Percentiles rank a stretch among this genome's conserved stretches.
Conservation (phyloP, 257 asterid species). For the Perilla frutescens region DNA sequence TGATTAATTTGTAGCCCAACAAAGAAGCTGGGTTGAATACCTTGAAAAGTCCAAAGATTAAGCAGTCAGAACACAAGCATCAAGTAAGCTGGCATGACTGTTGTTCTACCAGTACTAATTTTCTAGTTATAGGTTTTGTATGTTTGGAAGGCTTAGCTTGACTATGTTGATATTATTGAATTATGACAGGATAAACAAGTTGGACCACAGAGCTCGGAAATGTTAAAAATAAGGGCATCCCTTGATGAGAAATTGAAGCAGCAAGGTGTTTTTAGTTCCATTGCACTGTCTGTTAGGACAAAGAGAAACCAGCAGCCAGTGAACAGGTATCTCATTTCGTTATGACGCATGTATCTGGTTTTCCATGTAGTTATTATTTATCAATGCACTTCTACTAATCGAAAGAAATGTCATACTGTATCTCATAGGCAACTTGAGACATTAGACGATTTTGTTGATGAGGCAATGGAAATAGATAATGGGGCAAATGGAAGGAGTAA, state of each 20-base stretch:
- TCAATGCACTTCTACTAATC: conserved; percentile 19
- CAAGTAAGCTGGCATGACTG: conserved; percentile 55
- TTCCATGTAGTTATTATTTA: neutral
- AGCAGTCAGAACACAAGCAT: conserved; percentile 43
- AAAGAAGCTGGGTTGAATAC: conserved; percentile 48
- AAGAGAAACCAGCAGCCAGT: conserved; percentile 51
- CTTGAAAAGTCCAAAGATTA: conserved; percentile 44
- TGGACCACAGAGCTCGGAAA: conserved; percentile 78
- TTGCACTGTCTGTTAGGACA: conserved; percentile 46
- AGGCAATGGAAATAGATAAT: conserved; percentile 56
- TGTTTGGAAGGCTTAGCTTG: conserved; percentile 24
- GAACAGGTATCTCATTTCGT: conserved; percentile 62
- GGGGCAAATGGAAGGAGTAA: conserved; percentile 39
- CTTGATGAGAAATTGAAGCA: conserved; percentile 87
- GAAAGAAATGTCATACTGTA: conserved; percentile 29
- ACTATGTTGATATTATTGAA: conserved; percentile 27
- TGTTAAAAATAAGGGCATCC: conserved; percentile 85
- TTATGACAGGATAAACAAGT: conserved; percentile 62
- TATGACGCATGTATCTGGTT: neutral
- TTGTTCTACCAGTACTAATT: neutral
- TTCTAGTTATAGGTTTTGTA: conserved; percentile 1
- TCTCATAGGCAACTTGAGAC: conserved; percentile 78
- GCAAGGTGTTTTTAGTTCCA: conserved; percentile 70
- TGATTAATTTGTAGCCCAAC: conserved; percentile 43
- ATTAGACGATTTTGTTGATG: conserved; percentile 85